These are phyloP conservation scores for Boletus speciosus DNA, from an alignment of 768 basidiomycete genomes.

Conservation along the genomic window DNA sequence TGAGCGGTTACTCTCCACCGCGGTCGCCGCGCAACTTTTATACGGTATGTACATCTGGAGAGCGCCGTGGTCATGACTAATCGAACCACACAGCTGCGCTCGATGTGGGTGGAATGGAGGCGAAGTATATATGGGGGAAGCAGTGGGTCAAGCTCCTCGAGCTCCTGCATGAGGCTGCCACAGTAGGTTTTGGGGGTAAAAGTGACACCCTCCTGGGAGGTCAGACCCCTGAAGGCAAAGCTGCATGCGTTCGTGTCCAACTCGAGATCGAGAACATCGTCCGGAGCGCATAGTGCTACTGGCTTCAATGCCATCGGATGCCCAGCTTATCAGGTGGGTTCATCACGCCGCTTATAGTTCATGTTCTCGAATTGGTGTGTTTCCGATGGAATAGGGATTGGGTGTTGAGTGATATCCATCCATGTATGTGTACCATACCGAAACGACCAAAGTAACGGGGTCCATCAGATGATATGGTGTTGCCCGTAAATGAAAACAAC, in stretches of 20 bases:
- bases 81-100: slow-evolving; percentile 50
- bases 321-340: not conserved
- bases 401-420: slow-evolving; percentile 13
- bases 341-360: slow-evolving; percentile 17
- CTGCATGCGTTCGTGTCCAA: slow-evolving; percentile 60
- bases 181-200: slow-evolving; percentile 43
- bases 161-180: slow-evolving; percentile 62
- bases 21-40: slow-evolving; percentile 64
- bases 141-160: slow-evolving; percentile 76
- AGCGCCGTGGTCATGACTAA: slow-evolving; percentile 4
- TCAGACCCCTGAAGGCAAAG: slow-evolving; percentile 53
- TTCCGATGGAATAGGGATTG: slow-evolving; percentile 1
- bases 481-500: slow-evolving; percentile 24
- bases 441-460: not conserved
- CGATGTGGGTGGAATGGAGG: slow-evolving; percentile 65
- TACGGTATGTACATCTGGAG: slow-evolving; percentile 42
- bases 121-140: slow-evolving; percentile 63
- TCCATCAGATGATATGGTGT: slow-evolving; percentile 4
- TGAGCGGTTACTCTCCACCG: slow-evolving; percentile 47
- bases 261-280: slow-evolving; percentile 66
- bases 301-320: slow-evolving; percentile 5
- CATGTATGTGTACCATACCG: slow-evolving; percentile 14
- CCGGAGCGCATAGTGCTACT: slow-evolving; percentile 21
- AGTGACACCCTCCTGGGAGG: slow-evolving; percentile 51
- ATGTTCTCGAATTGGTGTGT: not conserved